Evolutionary conservation across 495 filamentous ascomycete species (phyloP).

Genomic region (Collariella sp.): DNA sequence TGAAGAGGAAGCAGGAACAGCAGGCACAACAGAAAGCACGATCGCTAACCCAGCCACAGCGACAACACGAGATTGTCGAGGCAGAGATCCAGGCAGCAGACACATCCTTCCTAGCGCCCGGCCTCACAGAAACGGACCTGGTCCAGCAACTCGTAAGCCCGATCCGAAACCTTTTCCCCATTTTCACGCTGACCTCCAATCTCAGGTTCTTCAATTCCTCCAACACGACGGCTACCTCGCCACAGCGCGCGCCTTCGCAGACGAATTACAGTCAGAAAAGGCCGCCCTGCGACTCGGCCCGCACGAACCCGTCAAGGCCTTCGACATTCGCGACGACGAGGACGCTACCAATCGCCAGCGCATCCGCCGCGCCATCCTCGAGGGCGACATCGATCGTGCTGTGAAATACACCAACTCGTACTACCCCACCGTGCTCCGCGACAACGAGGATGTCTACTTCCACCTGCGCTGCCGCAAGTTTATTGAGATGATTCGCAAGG

Average conservation of each 20-base stretch:
- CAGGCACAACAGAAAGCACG: no score
- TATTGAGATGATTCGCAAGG: conserved; percentile 87
- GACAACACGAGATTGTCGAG: conserved; percentile 48
- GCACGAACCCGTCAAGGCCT: conserved; percentile 45
- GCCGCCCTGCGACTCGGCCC: conserved; percentile 51
- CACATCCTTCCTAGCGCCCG: conserved; percentile 51
- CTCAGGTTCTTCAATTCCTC: conserved; percentile 73
- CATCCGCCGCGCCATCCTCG: conserved; percentile 80
- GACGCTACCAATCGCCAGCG: conserved; percentile 75
- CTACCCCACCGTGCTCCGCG: conserved; percentile 72
- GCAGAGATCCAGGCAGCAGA: conserved; percentile 31
- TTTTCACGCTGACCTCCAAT: conserved; percentile 8
- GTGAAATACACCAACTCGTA: conserved; percentile 68
- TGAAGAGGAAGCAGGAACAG: no score
- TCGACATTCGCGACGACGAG: conserved; percentile 71
- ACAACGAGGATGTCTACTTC: conserved; percentile 87
- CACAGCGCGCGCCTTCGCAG: conserved; percentile 78
- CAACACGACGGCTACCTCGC: conserved; percentile 97
- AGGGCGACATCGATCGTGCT: conserved; percentile 88
- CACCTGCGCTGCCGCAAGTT: conserved; percentile 85
- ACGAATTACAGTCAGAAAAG: conserved; percentile 70
- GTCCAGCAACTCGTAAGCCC: conserved; percentile 58
- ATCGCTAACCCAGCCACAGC: conserved; percentile 35
- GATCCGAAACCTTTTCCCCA: not conserved
- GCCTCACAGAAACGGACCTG: conserved; percentile 63